Base-by-base conservation (phyloP, 257 asterid genomes). In the Ocimum tenuiflorum region DNA sequence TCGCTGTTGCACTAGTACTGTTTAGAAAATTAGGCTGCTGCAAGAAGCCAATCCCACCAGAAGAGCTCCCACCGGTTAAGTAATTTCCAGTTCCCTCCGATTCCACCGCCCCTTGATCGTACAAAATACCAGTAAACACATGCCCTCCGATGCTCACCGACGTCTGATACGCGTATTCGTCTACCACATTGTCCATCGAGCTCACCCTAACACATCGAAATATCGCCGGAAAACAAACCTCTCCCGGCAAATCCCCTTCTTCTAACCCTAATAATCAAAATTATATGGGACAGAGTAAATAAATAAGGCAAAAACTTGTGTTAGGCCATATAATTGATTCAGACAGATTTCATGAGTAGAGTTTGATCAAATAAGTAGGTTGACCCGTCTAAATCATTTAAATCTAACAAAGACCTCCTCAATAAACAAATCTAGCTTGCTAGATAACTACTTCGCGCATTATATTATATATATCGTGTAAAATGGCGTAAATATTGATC, bases 131-230 rank as follows among this genome's bases (percentile, higher is more conserved):
- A 1, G 88, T 82, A 72, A 89, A 89, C 6, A 82, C 66, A 57
- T 79, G 95, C 13, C 97, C 94, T 8, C 81, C 88, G 23, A 89
- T 85, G 74, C 78, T 85, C 61, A 87, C 88, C 4, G 94, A 80
- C 39, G 97, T 80, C 70, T 85, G 95, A 24, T 87, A 89, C 0
- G 97, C 97, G 39, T 75, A 82, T 60, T 87, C 86, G 72, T 89
- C 88, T 47, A 83, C 86, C 74, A 70, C 83, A 72, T 83, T 85
- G 68, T 87, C 95, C 27, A 81, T 56, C 1, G 95, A 83, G 72
- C 89, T 85, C 75, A 89, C 91, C 5, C 89, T 70, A 18, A 89
- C 83, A 51, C 95, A 85, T 36, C 85, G 76, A 38, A 89, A 89
- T 7, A 73, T 83, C 13, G 94, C 94, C 67, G 94, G 91, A 23